Conservation (phyloP, 805 yeast species). For the Yamadazyma kitorensis region DNA sequence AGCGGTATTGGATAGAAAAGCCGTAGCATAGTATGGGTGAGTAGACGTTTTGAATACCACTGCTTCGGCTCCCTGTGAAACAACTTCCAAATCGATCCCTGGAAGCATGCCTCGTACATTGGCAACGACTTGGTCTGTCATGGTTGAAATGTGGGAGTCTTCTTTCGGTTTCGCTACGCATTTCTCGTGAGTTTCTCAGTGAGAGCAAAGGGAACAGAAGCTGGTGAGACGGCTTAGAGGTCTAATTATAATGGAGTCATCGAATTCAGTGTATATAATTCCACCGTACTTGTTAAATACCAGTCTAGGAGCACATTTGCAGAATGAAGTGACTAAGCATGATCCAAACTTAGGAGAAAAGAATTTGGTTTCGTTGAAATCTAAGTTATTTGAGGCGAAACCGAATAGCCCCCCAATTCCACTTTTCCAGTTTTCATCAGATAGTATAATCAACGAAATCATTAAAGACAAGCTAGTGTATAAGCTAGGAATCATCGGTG, state of each 20-base stretch:
- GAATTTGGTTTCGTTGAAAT: constrained; percentile 1
- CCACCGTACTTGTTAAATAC: constrained; percentile 44
- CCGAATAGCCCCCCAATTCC: constrained; percentile 5
- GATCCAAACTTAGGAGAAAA: neutral
- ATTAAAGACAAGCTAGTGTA: constrained; percentile 31
- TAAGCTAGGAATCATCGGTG: constrained; percentile 34
- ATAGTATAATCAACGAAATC: constrained; percentile 28
- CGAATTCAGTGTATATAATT: constrained; percentile 28
- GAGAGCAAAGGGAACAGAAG: too few species aligned
- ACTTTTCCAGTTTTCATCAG: constrained; percentile 23
- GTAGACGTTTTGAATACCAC: constrained; percentile 58
- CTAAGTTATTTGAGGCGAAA: constrained; percentile 1
- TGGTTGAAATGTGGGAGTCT: constrained; percentile 16
- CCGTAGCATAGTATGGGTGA: constrained; percentile 57
- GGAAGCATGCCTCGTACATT: constrained; percentile 44
- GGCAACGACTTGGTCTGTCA: constrained; percentile 55
- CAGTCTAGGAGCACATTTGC: constrained; percentile 30
- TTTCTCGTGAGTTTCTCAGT: too few species aligned
- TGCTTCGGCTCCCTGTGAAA: constrained; percentile 93
- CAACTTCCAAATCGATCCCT: constrained; percentile 47
- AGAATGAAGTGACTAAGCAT: constrained; percentile 18
- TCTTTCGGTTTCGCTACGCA: too few species aligned
- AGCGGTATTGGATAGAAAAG: constrained; percentile 21
- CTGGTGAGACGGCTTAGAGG: neutral
- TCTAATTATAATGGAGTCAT: neutral